Evolutionary conservation across 177 flowering plant genomes (phyloP).

Genomic region (Telopea speciosissima): DNA sequence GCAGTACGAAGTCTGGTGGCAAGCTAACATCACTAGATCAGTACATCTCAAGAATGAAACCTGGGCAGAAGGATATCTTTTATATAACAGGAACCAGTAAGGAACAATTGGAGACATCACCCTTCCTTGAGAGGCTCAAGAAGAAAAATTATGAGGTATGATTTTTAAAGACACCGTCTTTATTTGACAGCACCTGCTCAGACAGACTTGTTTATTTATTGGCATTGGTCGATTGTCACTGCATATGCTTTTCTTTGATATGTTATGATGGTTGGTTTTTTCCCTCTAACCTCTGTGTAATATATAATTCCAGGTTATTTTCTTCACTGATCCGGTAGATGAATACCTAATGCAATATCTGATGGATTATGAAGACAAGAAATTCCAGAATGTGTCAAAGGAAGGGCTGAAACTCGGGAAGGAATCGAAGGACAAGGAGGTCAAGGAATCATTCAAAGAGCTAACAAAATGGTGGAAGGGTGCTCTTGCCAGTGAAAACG

Average conservation of each 20-base stretch:
- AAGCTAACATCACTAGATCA: conserved; percentile 83
- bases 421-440: conserved; percentile 77
- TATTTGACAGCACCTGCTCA: neutral
- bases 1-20: conserved; percentile 82
- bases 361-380: conserved; percentile 96
- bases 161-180: neutral
- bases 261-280: neutral
- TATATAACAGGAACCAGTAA: conserved; percentile 92
- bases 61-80: conserved; percentile 92
- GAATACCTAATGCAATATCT: conserved; percentile 90
- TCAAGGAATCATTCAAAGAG: conserved; percentile 92
- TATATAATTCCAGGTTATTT: conserved; percentile 61
- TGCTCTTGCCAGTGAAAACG: conserved; percentile 62
- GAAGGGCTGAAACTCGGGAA: conserved; percentile 92
- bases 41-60: conserved; percentile 92
- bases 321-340: conserved; percentile 98
- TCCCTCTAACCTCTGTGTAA: neutral
- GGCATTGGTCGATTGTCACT: neutral
- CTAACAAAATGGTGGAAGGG: conserved; percentile 96
- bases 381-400: conserved; percentile 95
- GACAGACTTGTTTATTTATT: neutral
- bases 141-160: conserved; percentile 89
- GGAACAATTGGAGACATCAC: conserved; percentile 92
- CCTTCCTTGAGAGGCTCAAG: conserved; percentile 93
- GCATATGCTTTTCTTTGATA: neutral